Evolutionary conservation across 176 grass and related monocot species (phyloP).

Genomic region (Triticum timopheevii): DNA sequence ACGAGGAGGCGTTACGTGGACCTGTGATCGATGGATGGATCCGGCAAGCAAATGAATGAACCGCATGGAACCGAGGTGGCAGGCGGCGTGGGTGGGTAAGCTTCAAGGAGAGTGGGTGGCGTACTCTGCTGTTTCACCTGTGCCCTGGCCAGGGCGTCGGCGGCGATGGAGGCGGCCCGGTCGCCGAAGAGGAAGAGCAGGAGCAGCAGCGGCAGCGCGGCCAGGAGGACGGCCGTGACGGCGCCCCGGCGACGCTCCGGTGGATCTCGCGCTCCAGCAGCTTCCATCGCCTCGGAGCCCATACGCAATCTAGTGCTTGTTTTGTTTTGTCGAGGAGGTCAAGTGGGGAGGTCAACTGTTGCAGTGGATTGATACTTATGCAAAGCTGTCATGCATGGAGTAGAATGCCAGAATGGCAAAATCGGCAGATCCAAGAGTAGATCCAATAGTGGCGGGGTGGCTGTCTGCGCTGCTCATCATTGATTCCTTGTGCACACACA

Average conservation of each 20-base stretch:
- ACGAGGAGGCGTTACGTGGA: conserved; percentile 9
- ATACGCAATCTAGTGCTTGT: neutral
- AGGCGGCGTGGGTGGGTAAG: neutral
- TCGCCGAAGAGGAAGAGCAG: conserved; percentile 31
- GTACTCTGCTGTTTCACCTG: neutral
- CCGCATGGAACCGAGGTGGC: neutral
- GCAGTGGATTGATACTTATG: neutral
- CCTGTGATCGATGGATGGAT: neutral
- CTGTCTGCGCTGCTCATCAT: neutral
- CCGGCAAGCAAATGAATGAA: neutral
- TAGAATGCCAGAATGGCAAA: conserved; percentile 22
- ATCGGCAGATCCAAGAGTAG: neutral
- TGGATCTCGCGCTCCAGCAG: neutral
- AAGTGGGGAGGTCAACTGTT: conserved; percentile 31
- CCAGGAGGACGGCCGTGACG: conserved; percentile 11
- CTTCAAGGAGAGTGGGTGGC: neutral
- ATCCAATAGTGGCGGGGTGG: neutral
- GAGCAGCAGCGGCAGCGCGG: conserved; percentile 19
- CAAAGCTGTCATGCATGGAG: neutral
- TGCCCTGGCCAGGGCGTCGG: neutral
- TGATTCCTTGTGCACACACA: neutral
- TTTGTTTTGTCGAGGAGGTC: neutral
- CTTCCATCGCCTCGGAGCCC: neutral
- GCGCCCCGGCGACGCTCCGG: neutral
- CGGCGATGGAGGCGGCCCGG: conserved; percentile 27